Percentiles rank a stretch among this genome's conserved stretches.
Evolutionary conservation across 495 filamentous ascomycete genomes (phyloP).

Genomic region (Xylaria longipes): DNA sequence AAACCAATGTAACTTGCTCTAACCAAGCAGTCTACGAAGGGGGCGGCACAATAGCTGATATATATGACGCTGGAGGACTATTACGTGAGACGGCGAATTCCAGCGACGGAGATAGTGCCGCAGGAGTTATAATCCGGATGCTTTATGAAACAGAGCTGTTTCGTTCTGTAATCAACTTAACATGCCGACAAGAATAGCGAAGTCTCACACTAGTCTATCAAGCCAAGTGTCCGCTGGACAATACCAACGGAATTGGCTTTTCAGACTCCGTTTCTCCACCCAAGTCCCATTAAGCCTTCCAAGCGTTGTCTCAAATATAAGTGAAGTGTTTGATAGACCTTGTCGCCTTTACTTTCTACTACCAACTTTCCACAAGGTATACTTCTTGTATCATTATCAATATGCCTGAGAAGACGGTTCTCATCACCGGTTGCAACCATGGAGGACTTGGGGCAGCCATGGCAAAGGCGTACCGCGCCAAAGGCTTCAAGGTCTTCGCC

Average conservation of each 20-base stretch:
- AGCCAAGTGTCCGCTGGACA: background rate
- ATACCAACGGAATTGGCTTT: background rate
- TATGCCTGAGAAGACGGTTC: slow-evolving; percentile 23
- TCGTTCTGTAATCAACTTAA: background rate
- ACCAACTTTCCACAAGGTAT: background rate
- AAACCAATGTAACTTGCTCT: background rate
- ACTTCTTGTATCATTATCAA: background rate
- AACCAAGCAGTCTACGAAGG: background rate
- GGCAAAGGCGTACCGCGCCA: slow-evolving; percentile 45
- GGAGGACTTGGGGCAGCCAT: slow-evolving; percentile 53
- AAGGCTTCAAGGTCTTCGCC: slow-evolving; percentile 52
- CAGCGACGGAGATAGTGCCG: background rate
- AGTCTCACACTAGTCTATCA: background rate
- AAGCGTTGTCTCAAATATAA: background rate
- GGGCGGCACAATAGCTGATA: background rate
- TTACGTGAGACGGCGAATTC: background rate
- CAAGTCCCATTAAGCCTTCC: background rate
- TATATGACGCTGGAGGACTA: background rate
- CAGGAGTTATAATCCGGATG: background rate
- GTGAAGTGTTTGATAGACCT: background rate
- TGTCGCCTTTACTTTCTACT: background rate
- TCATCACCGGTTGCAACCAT: slow-evolving; percentile 57
- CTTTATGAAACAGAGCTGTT: background rate
- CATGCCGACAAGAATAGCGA: background rate
- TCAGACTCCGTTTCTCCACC: background rate